Evolutionary conservation across 2,329 filamentous ascomycete species (phyloP).

Genomic region (Daldinia sp.): DNA sequence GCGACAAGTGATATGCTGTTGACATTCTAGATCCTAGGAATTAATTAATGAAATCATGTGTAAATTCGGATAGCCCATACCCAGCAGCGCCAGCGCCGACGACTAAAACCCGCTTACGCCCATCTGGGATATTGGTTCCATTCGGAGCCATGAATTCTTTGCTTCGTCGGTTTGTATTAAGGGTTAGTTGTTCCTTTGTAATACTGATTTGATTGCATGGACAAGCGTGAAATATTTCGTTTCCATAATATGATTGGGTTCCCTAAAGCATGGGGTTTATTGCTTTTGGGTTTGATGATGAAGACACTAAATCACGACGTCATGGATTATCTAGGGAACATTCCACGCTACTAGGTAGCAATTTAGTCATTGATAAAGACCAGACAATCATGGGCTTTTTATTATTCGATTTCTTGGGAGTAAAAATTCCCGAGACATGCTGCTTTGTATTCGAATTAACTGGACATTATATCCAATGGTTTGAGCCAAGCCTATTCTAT

Average conservation of each 20-base stretch:
- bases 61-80: slow-evolving; percentile 37
- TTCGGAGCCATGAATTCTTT: slow-evolving; percentile 44
- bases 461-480: too few relatives aligned
- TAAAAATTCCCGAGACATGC: neutral
- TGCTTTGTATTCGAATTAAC: neutral
- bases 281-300: slow-evolving; percentile 26
- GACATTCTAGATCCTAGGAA: slow-evolving; percentile 57
- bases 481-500: neutral
- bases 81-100: slow-evolving; percentile 59
- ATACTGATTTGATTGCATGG: neutral
- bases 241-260: neutral
- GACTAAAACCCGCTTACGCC: slow-evolving; percentile 54
- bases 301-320: slow-evolving; percentile 30
- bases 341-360: slow-evolving; percentile 3
- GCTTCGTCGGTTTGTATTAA: slow-evolving; percentile 35
- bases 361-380: neutral
- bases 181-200: slow-evolving; percentile 17
- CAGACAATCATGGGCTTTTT: neutral
- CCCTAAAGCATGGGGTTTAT: neutral
- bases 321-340: slow-evolving; percentile 22
- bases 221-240: neutral
- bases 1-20: slow-evolving; percentile 69
- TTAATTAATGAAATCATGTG: neutral
- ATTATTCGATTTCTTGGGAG: neutral
- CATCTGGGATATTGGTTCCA: slow-evolving; percentile 33